A percentile compares a stretch with the other conserved stretches of the same genome.
Conservation (phyloP, 176 grass and related monocot species). For the Carex littledalei region DNA sequence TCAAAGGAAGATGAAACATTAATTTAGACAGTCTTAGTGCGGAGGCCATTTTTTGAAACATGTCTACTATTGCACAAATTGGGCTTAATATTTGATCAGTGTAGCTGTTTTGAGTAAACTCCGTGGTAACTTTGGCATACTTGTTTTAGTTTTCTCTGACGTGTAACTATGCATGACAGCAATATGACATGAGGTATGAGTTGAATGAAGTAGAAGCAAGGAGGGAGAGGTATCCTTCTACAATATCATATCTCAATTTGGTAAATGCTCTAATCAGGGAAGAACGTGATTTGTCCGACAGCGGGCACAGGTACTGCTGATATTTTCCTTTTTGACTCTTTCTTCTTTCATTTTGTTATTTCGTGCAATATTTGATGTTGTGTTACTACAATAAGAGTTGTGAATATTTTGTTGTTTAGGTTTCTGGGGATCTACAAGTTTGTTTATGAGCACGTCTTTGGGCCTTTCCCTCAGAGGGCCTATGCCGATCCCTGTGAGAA, state of each 20-base stretch:
- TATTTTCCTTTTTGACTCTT: neutral
- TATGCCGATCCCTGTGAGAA: slow-evolving; percentile 79
- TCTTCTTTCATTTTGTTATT: slow-evolving; percentile 11
- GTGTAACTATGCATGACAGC: slow-evolving; percentile 37
- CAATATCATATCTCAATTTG: slow-evolving; percentile 95
- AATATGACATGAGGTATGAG: slow-evolving; percentile 97
- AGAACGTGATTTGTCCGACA: slow-evolving; percentile 75
- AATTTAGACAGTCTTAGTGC: neutral
- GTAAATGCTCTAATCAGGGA: slow-evolving; percentile 89
- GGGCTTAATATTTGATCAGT: neutral
- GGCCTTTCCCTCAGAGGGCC: slow-evolving; percentile 89
- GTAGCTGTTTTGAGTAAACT: neutral
- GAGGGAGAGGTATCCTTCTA: slow-evolving; percentile 92
- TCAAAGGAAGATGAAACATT: neutral
- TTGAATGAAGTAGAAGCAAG: slow-evolving; percentile 97
- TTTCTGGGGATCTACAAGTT: slow-evolving; percentile 96
- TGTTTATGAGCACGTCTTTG: slow-evolving; percentile 93
- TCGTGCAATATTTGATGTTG: neutral
- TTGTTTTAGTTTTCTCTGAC: slow-evolving; percentile 17
- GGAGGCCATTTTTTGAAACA: neutral
- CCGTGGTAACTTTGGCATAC: neutral
- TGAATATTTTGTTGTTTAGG: slow-evolving; percentile 27
- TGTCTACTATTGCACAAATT: neutral
- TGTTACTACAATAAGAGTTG: neutral
- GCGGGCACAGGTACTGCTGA: slow-evolving; percentile 56